Evolutionary conservation across 2,329 filamentous ascomycete species (phyloP).

Genomic region (Furcasterigmium sp.): DNA sequence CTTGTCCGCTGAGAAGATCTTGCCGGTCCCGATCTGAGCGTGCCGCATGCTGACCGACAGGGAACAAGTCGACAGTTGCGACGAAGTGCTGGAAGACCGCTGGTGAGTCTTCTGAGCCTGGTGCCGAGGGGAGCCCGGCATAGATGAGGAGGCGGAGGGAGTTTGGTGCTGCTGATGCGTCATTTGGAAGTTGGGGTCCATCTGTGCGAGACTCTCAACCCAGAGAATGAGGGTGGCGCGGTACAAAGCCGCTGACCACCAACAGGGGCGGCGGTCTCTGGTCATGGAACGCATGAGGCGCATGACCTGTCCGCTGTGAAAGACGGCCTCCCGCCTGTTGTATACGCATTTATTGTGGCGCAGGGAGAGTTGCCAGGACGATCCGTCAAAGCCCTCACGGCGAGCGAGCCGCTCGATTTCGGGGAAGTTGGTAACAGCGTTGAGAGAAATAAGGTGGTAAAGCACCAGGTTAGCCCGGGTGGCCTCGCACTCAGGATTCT

Average conservation of each 20-base stretch:
- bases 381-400: constrained; percentile 51
- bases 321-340: constrained; percentile 57
- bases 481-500: constrained; percentile 51
- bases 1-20: constrained; percentile 30
- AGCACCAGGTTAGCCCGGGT: constrained; percentile 63
- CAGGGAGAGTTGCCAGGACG: constrained; percentile 46
- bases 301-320: constrained; percentile 64
- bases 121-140: constrained; percentile 5
- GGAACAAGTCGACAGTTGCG: neutral
- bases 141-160: constrained; percentile 8
- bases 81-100: neutral
- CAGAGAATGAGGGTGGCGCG: constrained; percentile 60
- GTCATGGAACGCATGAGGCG: constrained; percentile 57
- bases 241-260: constrained; percentile 69
- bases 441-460: constrained; percentile 66
- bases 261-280: constrained; percentile 54
- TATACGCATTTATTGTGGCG: constrained; percentile 60
- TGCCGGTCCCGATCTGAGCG: neutral
- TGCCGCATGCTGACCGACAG: neutral
- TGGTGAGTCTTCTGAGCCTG: constrained; percentile 3
- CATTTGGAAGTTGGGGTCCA: constrained; percentile 24
- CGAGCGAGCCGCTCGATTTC: constrained; percentile 63
- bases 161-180: constrained; percentile 5
- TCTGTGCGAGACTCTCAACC: constrained; percentile 50
- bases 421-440: constrained; percentile 61